phyloP scores from a whole-genome alignment of 345 rosid genomes.

The Punica granatum region DNA sequence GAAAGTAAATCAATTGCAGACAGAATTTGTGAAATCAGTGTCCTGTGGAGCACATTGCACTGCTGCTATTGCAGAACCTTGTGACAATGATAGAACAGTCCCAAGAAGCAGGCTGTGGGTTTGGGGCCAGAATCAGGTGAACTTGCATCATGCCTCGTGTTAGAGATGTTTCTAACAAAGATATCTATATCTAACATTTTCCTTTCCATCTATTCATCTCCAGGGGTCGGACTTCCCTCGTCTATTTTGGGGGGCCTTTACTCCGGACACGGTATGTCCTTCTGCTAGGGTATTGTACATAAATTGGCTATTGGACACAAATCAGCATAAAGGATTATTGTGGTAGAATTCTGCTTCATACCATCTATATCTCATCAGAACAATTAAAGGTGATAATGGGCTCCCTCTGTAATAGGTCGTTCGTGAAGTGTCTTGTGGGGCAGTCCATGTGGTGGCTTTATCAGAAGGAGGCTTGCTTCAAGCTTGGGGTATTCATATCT shows the following conservation, averaged over 20 bases:
- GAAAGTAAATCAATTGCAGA: constrained; percentile 69
- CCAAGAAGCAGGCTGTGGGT: constrained; percentile 82
- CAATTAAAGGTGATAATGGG: background rate
- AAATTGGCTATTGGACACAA: background rate
- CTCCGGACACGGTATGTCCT: constrained; percentile 48
- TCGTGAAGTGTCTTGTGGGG: constrained; percentile 84
- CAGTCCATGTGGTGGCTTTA: constrained; percentile 88
- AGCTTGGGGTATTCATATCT: constrained; percentile 72
- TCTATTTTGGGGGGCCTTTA: constrained; percentile 79
- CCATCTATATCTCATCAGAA: background rate
- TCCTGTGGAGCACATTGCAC: constrained; percentile 95
- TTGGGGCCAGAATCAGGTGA: constrained; percentile 99
- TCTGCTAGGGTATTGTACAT: background rate
- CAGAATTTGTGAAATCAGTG: constrained; percentile 82
- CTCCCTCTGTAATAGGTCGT: constrained; percentile 37
- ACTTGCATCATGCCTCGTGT: constrained; percentile 1
- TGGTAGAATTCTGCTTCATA: background rate
- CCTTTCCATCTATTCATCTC: constrained; percentile 9
- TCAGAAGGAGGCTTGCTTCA: constrained; percentile 81
- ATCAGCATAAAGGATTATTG: background rate
- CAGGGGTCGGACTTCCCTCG: constrained; percentile 92
- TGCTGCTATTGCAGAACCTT: constrained; percentile 77
- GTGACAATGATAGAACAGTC: constrained; percentile 62
- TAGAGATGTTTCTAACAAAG: background rate
- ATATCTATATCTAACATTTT: background rate